Evolutionary conservation across 257 asterid genomes (phyloP).

Genomic region (Pogostemon cablin): DNA sequence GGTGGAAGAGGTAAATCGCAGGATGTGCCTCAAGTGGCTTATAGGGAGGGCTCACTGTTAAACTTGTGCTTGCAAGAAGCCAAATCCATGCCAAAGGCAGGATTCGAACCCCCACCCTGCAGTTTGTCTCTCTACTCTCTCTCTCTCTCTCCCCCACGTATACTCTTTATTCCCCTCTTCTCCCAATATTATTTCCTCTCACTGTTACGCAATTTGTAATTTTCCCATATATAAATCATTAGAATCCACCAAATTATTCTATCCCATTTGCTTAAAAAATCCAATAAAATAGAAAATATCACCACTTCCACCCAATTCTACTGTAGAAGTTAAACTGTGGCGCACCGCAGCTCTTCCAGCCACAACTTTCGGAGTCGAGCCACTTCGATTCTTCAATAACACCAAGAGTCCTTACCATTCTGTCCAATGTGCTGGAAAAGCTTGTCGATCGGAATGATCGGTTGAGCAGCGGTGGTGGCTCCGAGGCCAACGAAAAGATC

Average conservation of each 20-base stretch:
- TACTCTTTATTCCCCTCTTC: too few species aligned
- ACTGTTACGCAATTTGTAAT: too few species aligned
- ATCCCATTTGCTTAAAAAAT: background rate
- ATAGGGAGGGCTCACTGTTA: too few species aligned
- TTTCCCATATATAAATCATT: too few species aligned
- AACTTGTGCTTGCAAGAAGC: too few species aligned
- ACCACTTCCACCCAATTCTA: conserved; percentile 30
- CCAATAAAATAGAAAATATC: conserved; percentile 16
- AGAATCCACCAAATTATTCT: background rate
- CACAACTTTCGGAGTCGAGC: conserved; percentile 47
- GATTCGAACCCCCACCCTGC: too few species aligned
- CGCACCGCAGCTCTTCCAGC: conserved; percentile 41
- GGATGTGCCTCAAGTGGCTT: too few species aligned
- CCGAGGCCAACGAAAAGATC: conserved; percentile 36
- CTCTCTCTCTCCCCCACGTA: too few species aligned
- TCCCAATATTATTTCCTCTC: too few species aligned
- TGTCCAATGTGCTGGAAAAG: conserved; percentile 71
- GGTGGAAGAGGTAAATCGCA: too few species aligned
- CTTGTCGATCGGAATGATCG: conserved; percentile 72
- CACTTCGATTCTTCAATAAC: conserved; percentile 41
- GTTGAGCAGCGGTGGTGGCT: conserved; percentile 25
- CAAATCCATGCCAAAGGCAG: too few species aligned
- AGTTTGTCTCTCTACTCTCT: too few species aligned
- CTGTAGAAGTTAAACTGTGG: conserved; percentile 55
- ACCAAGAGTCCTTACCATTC: conserved; percentile 69